Percentiles rank a stretch among this genome's conserved stretches.
Evolutionary conservation across 495 filamentous ascomycete species (phyloP).

Genomic region (Talaromyces nanjingensis): DNA sequence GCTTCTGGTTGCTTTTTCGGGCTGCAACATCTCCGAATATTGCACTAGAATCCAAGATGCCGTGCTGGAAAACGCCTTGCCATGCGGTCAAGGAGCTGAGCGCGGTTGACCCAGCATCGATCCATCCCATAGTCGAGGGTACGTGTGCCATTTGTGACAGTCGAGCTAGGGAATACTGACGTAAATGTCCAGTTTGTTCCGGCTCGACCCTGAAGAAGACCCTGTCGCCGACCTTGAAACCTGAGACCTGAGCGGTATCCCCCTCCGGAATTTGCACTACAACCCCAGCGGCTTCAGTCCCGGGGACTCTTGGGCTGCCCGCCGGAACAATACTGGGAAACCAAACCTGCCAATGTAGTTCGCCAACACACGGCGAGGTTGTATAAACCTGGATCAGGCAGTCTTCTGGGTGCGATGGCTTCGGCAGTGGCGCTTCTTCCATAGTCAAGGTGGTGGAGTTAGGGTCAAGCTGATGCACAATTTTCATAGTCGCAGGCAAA

Average conservation of each 20-base stretch:
- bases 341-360: slow-evolving; percentile 44
- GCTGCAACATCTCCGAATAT: slow-evolving; percentile 4
- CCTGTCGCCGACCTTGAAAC: slow-evolving; percentile 37
- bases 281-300: slow-evolving; percentile 44
- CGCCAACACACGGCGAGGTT: slow-evolving; percentile 43
- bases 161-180: slow-evolving; percentile 37
- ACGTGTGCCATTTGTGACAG: slow-evolving; percentile 36
- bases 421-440: not conserved
- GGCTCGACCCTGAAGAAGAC: slow-evolving; percentile 42
- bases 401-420: slow-evolving; percentile 17
- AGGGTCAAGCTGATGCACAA: slow-evolving; percentile 1
- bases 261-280: slow-evolving; percentile 30
- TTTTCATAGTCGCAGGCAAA: slow-evolving; percentile 1
- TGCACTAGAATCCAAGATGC: slow-evolving; percentile 9
- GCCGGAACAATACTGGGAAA: not conserved
- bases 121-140: slow-evolving; percentile 34
- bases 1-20: slow-evolving; percentile 22
- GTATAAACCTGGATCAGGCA: slow-evolving; percentile 48
- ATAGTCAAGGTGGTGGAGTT: not conserved
- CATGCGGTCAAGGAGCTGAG: slow-evolving; percentile 43
- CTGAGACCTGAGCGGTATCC: slow-evolving; percentile 20
- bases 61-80: slow-evolving; percentile 45
- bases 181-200: slow-evolving; percentile 30
- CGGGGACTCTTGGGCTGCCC: slow-evolving; percentile 31
- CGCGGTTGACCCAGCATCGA: slow-evolving; percentile 39